Evolutionary conservation across 2,329 filamentous ascomycete genomes (phyloP).

Genomic region (Ophiostoma quercus): DNA sequence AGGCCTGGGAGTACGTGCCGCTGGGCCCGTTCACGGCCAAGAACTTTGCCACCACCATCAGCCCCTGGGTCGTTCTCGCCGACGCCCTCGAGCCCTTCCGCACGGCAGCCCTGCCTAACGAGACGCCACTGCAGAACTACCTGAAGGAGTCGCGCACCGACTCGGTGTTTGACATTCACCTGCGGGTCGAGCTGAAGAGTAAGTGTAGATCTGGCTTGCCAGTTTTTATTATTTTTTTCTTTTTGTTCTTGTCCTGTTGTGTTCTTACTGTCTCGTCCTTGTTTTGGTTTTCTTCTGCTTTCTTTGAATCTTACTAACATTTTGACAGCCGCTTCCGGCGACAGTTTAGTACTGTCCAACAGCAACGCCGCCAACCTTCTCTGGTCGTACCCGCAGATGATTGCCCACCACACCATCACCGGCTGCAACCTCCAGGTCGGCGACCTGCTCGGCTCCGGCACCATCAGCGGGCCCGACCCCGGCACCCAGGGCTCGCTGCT

Average conservation of each 20-base stretch:
- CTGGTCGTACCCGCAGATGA: conserved; percentile 79
- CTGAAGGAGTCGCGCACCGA: no score
- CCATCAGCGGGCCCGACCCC: conserved; percentile 52
- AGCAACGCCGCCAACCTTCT: no score
- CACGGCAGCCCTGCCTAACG: conserved; percentile 48
- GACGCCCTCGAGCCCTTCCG: conserved; percentile 63
- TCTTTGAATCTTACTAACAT: no score
- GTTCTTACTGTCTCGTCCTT: no score
- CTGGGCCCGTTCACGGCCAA: conserved; percentile 78
- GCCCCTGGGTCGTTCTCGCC: conserved; percentile 70
- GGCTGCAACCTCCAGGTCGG: conserved; percentile 70
- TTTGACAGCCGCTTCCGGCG: conserved; percentile 41
- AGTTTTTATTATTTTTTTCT: no score
- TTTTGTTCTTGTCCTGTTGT: no score
- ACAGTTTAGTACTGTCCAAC: conserved; percentile 46
- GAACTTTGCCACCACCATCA: conserved; percentile 75
- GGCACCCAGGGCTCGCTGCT: conserved; percentile 39
- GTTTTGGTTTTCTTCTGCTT: no score
- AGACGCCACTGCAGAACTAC: conserved; percentile 38
- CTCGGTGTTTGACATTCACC: conserved; percentile 30
- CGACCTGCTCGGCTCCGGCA: conserved; percentile 73
- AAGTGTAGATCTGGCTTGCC: no score
- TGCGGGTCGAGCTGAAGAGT: conserved; percentile 16
- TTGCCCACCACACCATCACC: conserved; percentile 71
- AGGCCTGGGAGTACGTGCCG: conserved; percentile 79